phyloP scores from a whole-genome alignment of 176 grass and related monocot species.

The Eragrostis nindensis region DNA sequence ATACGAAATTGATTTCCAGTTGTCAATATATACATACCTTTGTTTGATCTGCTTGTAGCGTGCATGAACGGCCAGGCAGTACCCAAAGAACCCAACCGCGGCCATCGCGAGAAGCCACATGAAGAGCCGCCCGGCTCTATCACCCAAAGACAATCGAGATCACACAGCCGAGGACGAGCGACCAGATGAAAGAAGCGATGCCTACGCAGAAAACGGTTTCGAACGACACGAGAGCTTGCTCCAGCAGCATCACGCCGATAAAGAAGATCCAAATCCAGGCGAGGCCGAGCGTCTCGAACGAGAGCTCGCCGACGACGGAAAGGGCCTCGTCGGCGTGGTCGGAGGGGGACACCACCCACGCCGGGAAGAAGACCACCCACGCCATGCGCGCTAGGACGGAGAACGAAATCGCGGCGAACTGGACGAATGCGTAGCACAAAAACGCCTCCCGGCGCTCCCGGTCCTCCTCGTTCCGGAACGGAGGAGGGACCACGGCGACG shows the following conservation, averaged over 20 bases:
- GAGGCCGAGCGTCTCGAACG: not conserved
- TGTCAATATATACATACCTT: not conserved
- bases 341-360: no score
- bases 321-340: not conserved
- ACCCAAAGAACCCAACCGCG: not conserved
- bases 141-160: not conserved
- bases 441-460: not conserved
- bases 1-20: no score
- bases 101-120: not conserved
- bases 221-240: not conserved
- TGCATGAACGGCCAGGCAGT: not conserved
- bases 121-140: not conserved
- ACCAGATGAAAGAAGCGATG: no score
- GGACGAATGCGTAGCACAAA: accelerated
- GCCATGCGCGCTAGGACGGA: not conserved
- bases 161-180: not conserved
- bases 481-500: not conserved
- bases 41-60: not conserved
- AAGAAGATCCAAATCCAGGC: not conserved
- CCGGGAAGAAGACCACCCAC: not conserved
- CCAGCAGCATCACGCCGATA: not conserved
- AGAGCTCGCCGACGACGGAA: not conserved
- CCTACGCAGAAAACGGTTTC: not conserved
- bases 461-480: not conserved
- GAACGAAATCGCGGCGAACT: accelerated